Conservation (phyloP, 371 early-diverging fungal species). For the Mortierella sp. region DNA sequence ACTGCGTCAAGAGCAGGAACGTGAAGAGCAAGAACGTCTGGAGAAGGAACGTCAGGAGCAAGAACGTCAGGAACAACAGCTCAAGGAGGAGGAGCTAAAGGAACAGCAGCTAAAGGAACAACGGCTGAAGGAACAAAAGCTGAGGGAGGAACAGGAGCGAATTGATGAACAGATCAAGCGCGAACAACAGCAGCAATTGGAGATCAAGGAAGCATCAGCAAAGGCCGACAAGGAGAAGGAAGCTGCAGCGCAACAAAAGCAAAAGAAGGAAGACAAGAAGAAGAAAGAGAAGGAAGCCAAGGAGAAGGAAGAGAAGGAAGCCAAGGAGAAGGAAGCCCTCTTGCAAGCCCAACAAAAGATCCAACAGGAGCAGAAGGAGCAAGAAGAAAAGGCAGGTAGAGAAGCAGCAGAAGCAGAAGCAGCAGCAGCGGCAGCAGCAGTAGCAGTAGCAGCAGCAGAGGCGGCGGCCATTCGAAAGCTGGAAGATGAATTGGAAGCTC, state of each 20-base stretch:
- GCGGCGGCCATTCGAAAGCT: not conserved
- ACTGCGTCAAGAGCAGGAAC: slow-evolving; percentile 20
- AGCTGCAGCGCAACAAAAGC: slow-evolving; percentile 20
- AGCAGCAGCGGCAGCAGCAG: slow-evolving; percentile 10
- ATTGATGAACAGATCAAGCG: slow-evolving; percentile 17
- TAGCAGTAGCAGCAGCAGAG: slow-evolving; percentile 14
- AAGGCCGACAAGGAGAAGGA: slow-evolving; percentile 19
- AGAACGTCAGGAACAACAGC: slow-evolving; percentile 6
- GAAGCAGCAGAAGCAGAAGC: slow-evolving; percentile 1
- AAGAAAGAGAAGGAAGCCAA: slow-evolving; percentile 25
- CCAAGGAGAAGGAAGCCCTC: slow-evolving; percentile 19
- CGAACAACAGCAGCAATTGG: slow-evolving; percentile 17
- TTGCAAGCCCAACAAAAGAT: slow-evolving; percentile 17
- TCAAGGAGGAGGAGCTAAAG: not conserved
- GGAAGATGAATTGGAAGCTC: slow-evolving; percentile 18
- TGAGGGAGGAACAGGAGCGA: slow-evolving; percentile 14
- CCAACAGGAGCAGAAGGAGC: slow-evolving; percentile 14
- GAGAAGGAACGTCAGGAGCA: slow-evolving; percentile 1
- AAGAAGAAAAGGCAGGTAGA: slow-evolving; percentile 1
- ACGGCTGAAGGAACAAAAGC: slow-evolving; percentile 5
- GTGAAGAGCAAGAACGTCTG: slow-evolving; percentile 13
- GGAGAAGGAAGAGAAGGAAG: slow-evolving; percentile 24
- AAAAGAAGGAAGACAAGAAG: slow-evolving; percentile 40
- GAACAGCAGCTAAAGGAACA: not conserved
- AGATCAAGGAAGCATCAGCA: slow-evolving; percentile 1